phyloP scores from a whole-genome alignment of 2,329 filamentous ascomycete genomes.

The Neocatenulostroma microsporum region DNA sequence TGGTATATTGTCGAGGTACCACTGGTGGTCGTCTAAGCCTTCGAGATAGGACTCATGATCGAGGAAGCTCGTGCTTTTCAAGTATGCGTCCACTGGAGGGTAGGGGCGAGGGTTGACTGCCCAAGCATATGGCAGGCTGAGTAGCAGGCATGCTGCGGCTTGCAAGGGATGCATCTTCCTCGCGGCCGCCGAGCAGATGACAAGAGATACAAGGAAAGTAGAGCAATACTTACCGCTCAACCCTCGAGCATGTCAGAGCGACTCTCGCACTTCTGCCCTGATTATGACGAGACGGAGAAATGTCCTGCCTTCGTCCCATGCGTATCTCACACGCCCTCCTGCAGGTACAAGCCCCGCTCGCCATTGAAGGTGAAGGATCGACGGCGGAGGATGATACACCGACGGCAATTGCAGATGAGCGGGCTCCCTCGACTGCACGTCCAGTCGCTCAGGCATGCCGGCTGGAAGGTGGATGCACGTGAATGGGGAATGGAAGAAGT shows the following conservation, averaged over 20 bases:
- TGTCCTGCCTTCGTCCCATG: no score
- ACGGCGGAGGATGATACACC: no score
- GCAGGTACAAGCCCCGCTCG: no score
- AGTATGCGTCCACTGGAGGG: constrained; percentile 11
- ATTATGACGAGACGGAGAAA: constrained; percentile 2
- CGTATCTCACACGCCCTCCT: no score
- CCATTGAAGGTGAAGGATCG: no score
- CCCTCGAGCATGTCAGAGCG: neutral
- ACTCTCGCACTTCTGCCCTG: neutral
- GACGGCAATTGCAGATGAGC: no score
- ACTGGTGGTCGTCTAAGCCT: constrained; percentile 19
- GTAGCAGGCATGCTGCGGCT: neutral
- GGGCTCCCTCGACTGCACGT: no score
- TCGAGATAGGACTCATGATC: constrained; percentile 15
- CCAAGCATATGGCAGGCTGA: neutral
- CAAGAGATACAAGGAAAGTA: neutral
- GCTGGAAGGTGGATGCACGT: no score
- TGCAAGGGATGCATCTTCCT: neutral
- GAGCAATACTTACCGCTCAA: neutral
- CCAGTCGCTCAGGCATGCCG: no score
- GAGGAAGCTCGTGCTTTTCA: constrained; percentile 14
- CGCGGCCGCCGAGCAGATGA: neutral
- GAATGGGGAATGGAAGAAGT: no score
- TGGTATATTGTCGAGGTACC: constrained; percentile 36
- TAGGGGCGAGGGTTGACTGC: constrained; percentile 13